These are phyloP conservation scores for Dipteronia sinensis DNA, from an alignment of 345 rosid genomes.

Conservation along the genomic window DNA sequence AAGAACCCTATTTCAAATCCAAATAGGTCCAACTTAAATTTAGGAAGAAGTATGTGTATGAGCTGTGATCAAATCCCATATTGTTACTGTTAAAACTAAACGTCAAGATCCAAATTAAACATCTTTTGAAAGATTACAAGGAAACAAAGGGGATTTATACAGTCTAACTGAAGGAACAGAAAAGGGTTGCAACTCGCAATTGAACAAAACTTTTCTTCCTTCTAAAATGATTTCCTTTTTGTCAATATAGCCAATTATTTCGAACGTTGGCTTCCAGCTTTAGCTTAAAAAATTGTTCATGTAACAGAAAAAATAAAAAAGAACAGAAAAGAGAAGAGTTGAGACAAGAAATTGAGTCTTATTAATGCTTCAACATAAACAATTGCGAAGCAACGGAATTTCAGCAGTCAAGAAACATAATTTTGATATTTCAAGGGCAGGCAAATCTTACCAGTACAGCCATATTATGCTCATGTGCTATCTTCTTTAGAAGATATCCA, in stretches of 20 bases:
- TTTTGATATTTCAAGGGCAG: constrained; percentile 1
- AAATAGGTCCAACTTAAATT: background rate
- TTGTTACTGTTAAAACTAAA: no score
- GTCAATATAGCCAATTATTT: background rate
- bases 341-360: background rate
- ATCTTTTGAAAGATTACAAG: background rate
- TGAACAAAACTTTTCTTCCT: no score
- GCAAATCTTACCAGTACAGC: constrained; percentile 56
- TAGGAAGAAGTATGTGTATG: background rate
- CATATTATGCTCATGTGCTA: constrained; percentile 70
- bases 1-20: no score
- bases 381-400: background rate
- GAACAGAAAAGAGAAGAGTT: background rate
- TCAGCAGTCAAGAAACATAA: background rate
- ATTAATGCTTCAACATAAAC: background rate
- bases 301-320: background rate
- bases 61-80: background rate
- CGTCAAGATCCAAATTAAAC: no score
- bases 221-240: background rate
- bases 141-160: no score
- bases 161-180: background rate
- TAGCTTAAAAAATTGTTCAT: background rate
- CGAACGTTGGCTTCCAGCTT: background rate
- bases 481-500: constrained; percentile 76
- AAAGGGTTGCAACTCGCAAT: background rate